phyloP scores from a whole-genome alignment of 805 yeast genomes.

The Nakazawaea wyomingensis region DNA sequence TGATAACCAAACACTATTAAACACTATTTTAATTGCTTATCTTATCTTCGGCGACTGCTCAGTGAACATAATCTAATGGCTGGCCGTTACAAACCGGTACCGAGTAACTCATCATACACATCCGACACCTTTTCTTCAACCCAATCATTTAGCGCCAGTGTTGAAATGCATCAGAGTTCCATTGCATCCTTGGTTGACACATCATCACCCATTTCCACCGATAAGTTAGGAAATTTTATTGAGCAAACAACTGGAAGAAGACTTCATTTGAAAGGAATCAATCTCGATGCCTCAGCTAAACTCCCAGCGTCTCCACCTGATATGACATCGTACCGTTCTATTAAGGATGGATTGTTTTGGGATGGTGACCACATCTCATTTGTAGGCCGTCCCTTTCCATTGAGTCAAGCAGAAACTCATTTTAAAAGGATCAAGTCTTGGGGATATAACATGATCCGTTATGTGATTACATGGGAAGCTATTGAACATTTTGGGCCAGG shows the following conservation, averaged over 20 bases:
- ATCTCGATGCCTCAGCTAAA: slow-evolving; percentile 71
- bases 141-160: not conserved
- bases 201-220: slow-evolving; percentile 21
- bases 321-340: slow-evolving; percentile 33
- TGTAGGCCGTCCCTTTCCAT: slow-evolving; percentile 75
- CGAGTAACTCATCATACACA: not conserved
- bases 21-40: slow-evolving; percentile 3
- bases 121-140: not conserved
- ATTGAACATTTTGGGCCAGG: slow-evolving; percentile 88
- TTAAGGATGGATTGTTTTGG: slow-evolving; percentile 44
- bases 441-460: slow-evolving; percentile 79
- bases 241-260: slow-evolving; percentile 47
- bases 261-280: slow-evolving; percentile 73
- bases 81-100: slow-evolving; percentile 1
- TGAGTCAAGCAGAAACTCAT: slow-evolving; percentile 68
- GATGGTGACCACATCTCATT: slow-evolving; percentile 76
- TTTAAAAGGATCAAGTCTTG: slow-evolving; percentile 64
- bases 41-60: not conserved
- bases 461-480: slow-evolving; percentile 87
- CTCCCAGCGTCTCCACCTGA: slow-evolving; percentile 55
- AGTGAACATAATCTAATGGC: not conserved
- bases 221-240: slow-evolving; percentile 52
- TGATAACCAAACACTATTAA: not conserved
- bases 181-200: slow-evolving; percentile 7
- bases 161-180: not conserved